A percentile compares a stretch with the other conserved stretches of the same genome.
Evolutionary conservation across 2,329 filamentous ascomycete genomes (phyloP).

Genomic region (Xylaria sp.): DNA sequence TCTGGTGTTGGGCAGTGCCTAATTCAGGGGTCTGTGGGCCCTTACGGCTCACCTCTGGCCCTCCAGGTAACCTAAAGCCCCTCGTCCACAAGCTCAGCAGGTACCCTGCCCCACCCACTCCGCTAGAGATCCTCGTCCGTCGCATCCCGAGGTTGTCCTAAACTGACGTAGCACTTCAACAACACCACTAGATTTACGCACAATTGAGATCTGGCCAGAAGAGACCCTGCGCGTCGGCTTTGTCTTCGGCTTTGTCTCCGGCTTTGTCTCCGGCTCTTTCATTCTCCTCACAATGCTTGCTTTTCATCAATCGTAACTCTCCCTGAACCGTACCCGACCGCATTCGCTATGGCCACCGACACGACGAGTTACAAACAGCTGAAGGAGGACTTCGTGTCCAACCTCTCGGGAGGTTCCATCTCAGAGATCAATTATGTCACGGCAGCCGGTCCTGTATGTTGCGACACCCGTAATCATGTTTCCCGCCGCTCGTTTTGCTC

Average conservation of each 20-base stretch:
- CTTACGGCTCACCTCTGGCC: no score
- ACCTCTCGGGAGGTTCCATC: constrained; percentile 81
- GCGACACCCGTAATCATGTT: constrained; percentile 13
- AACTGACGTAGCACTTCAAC: constrained; percentile 6
- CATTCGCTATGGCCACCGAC: constrained; percentile 41
- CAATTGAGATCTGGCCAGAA: constrained; percentile 28
- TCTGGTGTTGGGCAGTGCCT: no score
- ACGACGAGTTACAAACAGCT: constrained; percentile 78
- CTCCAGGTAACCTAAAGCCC: no score
- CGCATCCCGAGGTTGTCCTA: neutral
- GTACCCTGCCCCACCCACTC: no score
- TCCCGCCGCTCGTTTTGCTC: constrained; percentile 13
- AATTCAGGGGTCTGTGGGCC: no score
- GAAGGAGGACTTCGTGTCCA: constrained; percentile 96
- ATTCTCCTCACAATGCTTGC: neutral
- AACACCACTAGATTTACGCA: no score
- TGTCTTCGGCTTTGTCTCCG: neutral
- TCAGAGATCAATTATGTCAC: constrained; percentile 87
- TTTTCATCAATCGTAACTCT: neutral
- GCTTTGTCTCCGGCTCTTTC: neutral
- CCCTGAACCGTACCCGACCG: neutral
- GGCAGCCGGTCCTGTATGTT: constrained; percentile 79
- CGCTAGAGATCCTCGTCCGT: no score
- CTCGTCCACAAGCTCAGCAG: no score
- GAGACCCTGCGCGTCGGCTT: neutral